phyloP scores from a whole-genome alignment of 2,329 filamentous ascomycete species.

The Lasiodiplodia hormozganensis region DNA sequence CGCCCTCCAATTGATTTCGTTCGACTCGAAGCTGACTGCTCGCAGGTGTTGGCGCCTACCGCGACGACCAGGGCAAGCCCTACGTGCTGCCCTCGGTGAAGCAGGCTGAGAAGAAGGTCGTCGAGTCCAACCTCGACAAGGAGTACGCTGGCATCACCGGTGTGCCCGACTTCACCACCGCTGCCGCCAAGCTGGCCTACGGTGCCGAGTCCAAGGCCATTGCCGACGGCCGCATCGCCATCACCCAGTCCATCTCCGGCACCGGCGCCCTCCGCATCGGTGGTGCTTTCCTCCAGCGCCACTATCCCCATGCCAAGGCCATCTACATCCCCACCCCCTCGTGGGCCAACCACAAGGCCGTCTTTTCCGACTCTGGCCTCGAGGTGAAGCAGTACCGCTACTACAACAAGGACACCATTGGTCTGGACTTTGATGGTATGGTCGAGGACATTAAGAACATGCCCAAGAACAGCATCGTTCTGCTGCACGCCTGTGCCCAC shows the following conservation, averaged over 20 bases:
- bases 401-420: conserved; percentile 99
- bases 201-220: conserved; percentile 80
- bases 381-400: conserved; percentile 95
- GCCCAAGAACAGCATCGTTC: conserved; percentile 83
- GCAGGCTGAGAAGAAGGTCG: conserved; percentile 84
- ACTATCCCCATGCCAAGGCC: conserved; percentile 89
- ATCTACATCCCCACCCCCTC: conserved; percentile 96
- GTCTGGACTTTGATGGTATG: conserved; percentile 95
- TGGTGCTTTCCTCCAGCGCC: conserved; percentile 88
- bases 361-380: conserved; percentile 92
- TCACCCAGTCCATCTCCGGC: conserved; percentile 97
- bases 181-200: conserved; percentile 90
- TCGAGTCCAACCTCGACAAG: conserved; percentile 83
- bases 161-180: conserved; percentile 90
- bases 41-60: conserved; percentile 92
- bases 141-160: conserved; percentile 98
- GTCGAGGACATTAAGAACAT: conserved; percentile 88
- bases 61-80: conserved; percentile 96
- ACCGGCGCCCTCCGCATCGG: conserved; percentile 96
- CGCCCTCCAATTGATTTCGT: conserved; percentile 37
- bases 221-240: conserved; percentile 76
- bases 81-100: conserved; percentile 95
- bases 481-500: conserved; percentile 97
- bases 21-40: not conserved
- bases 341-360: conserved; percentile 97